Evolutionary conservation across 192 early-diverging fungal genomes (phyloP), one percentile per base, ranked within the genome.

Genomic region (Rhizophagus sp.): DNA sequence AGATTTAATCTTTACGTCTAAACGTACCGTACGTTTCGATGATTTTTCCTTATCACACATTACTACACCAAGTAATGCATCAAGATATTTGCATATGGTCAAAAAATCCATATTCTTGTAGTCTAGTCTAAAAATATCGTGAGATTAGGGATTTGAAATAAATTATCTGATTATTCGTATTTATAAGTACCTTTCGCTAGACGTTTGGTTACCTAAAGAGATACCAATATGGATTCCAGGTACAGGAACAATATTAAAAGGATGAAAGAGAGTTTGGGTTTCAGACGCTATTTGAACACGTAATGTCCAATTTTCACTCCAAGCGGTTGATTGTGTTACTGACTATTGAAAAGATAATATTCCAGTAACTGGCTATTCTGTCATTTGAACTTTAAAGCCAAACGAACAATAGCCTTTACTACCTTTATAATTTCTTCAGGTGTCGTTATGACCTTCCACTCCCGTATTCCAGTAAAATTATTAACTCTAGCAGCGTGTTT

Each of bases 171-270:
- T 12, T 25, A 33, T 19, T 34, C 4, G 13, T 10, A 67, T 33
- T 67, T 33, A 67, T 33, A 33, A 33, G 7, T 67, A 67, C 65
- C 65, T 67, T 17, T 67, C 27, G 34, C 13, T 13, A 34, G 34
- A 67, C 15, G 65, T 67, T 33, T 67, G 13, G 25, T 67, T 67
- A 33, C 33, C 30, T 33, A 67, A 67, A 34, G 68, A 70, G 22
- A 70, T n/a, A 11, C 68, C 68, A n/a, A 70, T n/a, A 70, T 70
- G 68, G 47, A 70, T 70, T n/a, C 68, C 68, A 41, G 68, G 36
- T 36, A 39, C 22, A n/a, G 68, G 68, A 15, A 11, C 33, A 7
- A 41, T n/a, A 70, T 70, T 70, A 24, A 70, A 70, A n/a, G 68
- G 68, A 10, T 70, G 6, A 17, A 39, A 70, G 8, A 44, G 33